Conservation (phyloP, 2,329 filamentous ascomycete genomes). For the Hyphodiscus sp. region DNA sequence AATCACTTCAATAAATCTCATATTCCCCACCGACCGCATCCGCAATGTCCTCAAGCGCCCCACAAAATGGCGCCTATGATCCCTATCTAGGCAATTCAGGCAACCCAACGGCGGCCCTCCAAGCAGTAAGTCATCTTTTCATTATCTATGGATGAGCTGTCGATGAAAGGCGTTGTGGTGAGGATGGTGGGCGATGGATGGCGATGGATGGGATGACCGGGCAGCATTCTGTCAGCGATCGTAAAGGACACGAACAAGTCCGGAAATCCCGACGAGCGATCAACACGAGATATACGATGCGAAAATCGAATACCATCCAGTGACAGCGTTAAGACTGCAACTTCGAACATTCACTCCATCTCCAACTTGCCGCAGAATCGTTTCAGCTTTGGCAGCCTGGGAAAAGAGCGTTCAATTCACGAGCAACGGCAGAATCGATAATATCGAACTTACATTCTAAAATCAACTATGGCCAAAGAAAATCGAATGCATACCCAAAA, state of each 20-base stretch:
- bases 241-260: neutral
- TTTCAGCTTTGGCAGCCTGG: neutral
- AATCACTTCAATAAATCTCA: neutral
- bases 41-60: conserved; percentile 26
- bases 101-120: conserved; percentile 61
- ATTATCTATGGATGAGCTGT: conserved; percentile 11
- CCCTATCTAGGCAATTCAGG: conserved; percentile 33
- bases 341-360: neutral
- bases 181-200: conserved; percentile 3
- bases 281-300: neutral
- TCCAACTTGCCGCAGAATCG: neutral
- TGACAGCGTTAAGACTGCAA: neutral
- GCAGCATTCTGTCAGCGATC: conserved; percentile 1
- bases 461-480: neutral
- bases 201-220: conserved; percentile 3
- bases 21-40: conserved; percentile 3
- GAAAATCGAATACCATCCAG: neutral
- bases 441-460: neutral
- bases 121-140: conserved; percentile 64
- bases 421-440: neutral
- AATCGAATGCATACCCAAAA: neutral
- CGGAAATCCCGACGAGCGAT: neutral
- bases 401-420: neutral
- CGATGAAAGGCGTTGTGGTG: conserved; percentile 16
- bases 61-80: conserved; percentile 23